Percentiles rank a stretch among this genome's conserved stretches.
phyloP scores from a whole-genome alignment of 345 rosid genomes.

The Mercurialis annua region DNA sequence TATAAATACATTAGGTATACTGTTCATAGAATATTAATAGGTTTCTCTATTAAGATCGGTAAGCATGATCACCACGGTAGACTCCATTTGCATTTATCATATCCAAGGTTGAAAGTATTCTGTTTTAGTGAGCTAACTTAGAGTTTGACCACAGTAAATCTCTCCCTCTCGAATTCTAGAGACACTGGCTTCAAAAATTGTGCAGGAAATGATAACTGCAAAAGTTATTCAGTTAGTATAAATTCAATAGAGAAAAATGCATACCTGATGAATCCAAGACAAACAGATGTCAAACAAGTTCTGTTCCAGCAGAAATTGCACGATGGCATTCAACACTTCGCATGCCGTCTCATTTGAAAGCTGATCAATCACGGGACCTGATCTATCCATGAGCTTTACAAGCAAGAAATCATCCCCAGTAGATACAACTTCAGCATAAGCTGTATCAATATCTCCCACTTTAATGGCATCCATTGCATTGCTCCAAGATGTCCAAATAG shows the following conservation, averaged over 20 bases:
- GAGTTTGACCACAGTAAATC: background rate
- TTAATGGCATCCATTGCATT: slow-evolving; percentile 91
- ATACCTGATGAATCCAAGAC: slow-evolving; percentile 98
- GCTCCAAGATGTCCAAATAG: slow-evolving; percentile 86
- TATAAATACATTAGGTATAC: too few relatives aligned
- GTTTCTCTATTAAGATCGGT: too few relatives aligned
- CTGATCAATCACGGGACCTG: slow-evolving; percentile 88
- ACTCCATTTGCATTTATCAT: background rate
- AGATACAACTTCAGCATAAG: slow-evolving; percentile 77
- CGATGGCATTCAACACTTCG: slow-evolving; percentile 67
- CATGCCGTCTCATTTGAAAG: slow-evolving; percentile 74
- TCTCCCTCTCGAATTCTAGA: background rate
- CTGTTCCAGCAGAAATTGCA: slow-evolving; percentile 75
- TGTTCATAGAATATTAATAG: too few relatives aligned
- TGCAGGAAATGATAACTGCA: background rate
- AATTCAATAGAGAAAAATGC: background rate
- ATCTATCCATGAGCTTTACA: slow-evolving; percentile 89
- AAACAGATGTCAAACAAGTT: slow-evolving; percentile 77
- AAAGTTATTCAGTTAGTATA: slow-evolving; percentile 8
- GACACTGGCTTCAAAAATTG: background rate
- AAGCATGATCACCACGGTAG: background rate
- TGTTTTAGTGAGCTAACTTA: background rate
- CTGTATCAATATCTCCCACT: slow-evolving; percentile 83
- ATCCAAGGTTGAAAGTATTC: background rate
- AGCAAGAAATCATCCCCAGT: slow-evolving; percentile 82